Evolutionary conservation across 2,329 filamentous ascomycete species (phyloP), one percentile per base, ranked within the genome.

Genomic region (Aspergillus sclerotialis): DNA sequence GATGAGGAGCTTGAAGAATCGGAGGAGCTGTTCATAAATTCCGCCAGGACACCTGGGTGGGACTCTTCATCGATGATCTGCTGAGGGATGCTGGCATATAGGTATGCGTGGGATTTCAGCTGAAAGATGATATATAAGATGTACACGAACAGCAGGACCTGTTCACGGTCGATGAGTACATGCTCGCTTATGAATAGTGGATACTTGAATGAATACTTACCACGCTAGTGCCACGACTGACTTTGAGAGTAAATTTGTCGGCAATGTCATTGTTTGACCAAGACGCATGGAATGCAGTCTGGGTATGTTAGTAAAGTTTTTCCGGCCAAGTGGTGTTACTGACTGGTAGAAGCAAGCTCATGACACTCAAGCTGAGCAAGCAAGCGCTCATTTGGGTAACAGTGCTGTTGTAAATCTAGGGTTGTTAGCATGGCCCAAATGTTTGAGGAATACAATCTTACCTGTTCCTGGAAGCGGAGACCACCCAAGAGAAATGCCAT

Each of bases 381-480:
- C 87, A 94, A 33, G 89, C 89, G 57, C 87, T 94, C 86, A 94
- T 94, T 59, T 95, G 88, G 1, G 88, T 94, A 38, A 94, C 86
- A 14, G 86, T 94, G 63, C 80, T 92, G 65, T 94, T 95, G 66
- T 94, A 95, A 43, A 95, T 81, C 76, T 84, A 21, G 7, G 9
- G 10, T 31, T 11, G 9, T 31, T 24, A 24, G 23, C 8, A 9
- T 24, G 4, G 8, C 8, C 8, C 8, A 7, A 24, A 24, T 11
- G 11, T 24, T 24, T 24, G n/a, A n/a, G n/a, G n/a, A n/a, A n/a
- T n/a, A n/a, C n/a, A n/a, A 24, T 11, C 11, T 24, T 24, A 79
- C 78, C 69, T 94, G 89, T 67, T 95, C 89, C 56, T 84, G 82
- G 60, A 79, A 94, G 43, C 87, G 80, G 35, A 94, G 67, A 43